Conservation (phyloP, 139 green algal genomes). For the Zygnema circumcarinatum region DNA sequence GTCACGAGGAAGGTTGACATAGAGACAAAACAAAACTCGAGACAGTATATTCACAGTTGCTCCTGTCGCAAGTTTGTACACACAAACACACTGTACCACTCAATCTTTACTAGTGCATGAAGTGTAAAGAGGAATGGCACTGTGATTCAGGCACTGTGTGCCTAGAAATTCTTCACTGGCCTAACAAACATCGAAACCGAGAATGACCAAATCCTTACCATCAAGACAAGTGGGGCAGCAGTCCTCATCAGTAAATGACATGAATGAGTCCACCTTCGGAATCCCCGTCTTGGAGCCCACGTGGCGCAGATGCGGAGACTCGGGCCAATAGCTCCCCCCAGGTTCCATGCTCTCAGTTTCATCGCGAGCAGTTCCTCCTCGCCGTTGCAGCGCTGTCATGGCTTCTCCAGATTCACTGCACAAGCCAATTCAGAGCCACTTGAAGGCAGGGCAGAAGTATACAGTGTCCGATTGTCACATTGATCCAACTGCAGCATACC, state of each 20-base stretch:
- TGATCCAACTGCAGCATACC: neutral
- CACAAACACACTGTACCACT: no score
- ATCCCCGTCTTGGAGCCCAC: neutral
- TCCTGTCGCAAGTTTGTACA: no score
- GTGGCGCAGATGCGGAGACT: neutral
- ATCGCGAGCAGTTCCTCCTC: neutral
- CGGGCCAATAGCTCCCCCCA: neutral
- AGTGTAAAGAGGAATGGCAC: no score
- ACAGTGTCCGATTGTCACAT: neutral
- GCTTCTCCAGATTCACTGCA: neutral
- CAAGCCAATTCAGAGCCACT: neutral
- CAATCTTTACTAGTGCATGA: no score
- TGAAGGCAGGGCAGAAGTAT: neutral
- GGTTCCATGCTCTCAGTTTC: neutral
- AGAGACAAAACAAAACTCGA: no score
- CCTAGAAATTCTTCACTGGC: no score
- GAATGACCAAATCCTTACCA: conserved; percentile 24
- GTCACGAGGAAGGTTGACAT: no score
- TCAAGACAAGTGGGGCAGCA: conserved; percentile 52
- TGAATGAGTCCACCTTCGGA: conserved; percentile 3
- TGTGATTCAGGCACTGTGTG: no score
- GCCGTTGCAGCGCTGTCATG: neutral
- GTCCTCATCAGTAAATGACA: conserved; percentile 42
- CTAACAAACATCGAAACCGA: no score
- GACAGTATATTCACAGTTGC: no score